These are phyloP conservation scores for Tulasnella sp. DNA, from an alignment of 768 basidiomycete genomes.

Conservation along the genomic window DNA sequence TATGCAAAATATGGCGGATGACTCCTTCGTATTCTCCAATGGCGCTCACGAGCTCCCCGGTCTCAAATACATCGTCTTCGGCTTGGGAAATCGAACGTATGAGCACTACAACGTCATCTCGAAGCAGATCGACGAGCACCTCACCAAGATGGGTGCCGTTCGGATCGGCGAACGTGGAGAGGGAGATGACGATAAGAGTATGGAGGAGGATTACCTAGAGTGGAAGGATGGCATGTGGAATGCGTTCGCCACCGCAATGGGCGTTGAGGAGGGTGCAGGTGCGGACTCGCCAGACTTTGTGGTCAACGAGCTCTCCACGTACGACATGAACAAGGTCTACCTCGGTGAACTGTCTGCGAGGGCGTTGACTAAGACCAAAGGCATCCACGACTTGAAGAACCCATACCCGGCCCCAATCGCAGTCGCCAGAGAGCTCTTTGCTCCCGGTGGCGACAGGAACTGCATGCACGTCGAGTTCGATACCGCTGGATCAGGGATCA, in stretches of 20 bases:
- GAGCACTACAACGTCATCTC: constrained; percentile 94
- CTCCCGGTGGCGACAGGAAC: constrained; percentile 59
- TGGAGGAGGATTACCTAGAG: constrained; percentile 99
- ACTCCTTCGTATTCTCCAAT: constrained; percentile 75
- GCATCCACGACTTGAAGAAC: constrained; percentile 97
- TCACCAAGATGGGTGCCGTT: constrained; percentile 68
- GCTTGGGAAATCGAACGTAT: constrained; percentile 86
- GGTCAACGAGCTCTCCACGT: constrained; percentile 68
- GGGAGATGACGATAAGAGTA: constrained; percentile 98
- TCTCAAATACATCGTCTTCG: constrained; percentile 90
- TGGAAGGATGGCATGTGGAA: constrained; percentile 99
- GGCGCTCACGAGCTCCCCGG: constrained; percentile 65
- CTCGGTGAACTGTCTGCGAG: constrained; percentile 93
- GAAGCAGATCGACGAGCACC: constrained; percentile 57
- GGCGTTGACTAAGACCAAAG: constrained; percentile 84
- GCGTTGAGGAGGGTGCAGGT: constrained; percentile 91
- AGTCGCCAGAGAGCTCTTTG: constrained; percentile 74
- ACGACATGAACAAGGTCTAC: constrained; percentile 82
- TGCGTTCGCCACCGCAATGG: constrained; percentile 66
- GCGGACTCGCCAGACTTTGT: constrained; percentile 91
- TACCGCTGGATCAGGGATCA: constrained; percentile 89
- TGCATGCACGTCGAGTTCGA: constrained; percentile 92
- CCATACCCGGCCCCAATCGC: constrained; percentile 81
- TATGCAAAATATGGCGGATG: constrained; percentile 83
- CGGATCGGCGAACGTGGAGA: constrained; percentile 87